phyloP scores from a whole-genome alignment of 495 filamentous ascomycete genomes.

The Tricharina praecox region DNA sequence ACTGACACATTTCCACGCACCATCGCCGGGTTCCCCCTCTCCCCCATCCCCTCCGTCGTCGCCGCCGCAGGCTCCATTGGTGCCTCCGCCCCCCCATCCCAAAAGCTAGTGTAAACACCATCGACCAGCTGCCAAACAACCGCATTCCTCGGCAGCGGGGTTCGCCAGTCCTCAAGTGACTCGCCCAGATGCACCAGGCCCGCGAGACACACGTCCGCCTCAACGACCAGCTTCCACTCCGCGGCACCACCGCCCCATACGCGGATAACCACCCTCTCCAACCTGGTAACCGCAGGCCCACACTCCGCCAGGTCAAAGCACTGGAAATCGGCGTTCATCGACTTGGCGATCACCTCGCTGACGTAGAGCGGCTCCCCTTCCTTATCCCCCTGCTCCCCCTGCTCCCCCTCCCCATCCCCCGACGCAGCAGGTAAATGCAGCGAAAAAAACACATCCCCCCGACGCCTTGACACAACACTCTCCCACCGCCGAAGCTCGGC shows the following conservation, averaged over 20 bases:
- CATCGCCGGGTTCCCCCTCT: neutral
- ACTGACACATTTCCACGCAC: constrained; percentile 5
- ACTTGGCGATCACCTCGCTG: constrained; percentile 61
- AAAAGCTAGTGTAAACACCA: constrained; percentile 67
- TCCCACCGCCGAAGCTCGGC: constrained; percentile 2
- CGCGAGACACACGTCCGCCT: constrained; percentile 50
- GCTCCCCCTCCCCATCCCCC: constrained; percentile 35
- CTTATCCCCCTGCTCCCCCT: constrained; percentile 35
- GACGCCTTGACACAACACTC: neutral
- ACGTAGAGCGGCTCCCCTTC: constrained; percentile 63
- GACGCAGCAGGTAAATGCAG: no score
- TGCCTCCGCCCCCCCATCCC: constrained; percentile 29
- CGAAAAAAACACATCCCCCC: constrained; percentile 63
- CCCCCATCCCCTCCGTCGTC: neutral
- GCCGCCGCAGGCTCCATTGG: neutral
- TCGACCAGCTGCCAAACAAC: constrained; percentile 77
- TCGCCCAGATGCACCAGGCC: constrained; percentile 68
- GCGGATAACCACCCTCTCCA: constrained; percentile 46
- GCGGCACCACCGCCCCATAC: constrained; percentile 56
- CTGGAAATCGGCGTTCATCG: constrained; percentile 69
- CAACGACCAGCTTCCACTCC: constrained; percentile 50
- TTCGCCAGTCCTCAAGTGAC: constrained; percentile 18
- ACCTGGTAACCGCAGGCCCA: constrained; percentile 47
- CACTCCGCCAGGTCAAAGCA: constrained; percentile 63
- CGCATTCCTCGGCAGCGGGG: constrained; percentile 51